Evolutionary conservation across 2,329 filamentous ascomycete genomes (phyloP), one percentile per base, ranked within the genome.

Genomic region (Dissoconium aciculare): DNA sequence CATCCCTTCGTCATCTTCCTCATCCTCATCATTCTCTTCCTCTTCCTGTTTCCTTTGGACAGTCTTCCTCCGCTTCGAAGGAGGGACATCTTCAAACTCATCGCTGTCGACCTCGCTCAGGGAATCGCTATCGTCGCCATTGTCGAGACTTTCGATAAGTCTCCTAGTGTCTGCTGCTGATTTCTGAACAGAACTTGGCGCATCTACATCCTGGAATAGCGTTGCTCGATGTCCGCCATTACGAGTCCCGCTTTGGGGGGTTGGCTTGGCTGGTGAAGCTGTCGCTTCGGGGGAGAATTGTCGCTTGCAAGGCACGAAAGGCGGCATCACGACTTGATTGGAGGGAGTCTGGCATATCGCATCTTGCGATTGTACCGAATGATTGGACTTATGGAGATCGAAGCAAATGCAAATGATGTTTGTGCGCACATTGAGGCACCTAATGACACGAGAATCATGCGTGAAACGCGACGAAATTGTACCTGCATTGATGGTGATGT

Each of bases 301-400:
- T 37, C 74, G 68, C 57, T 83, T 84, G 43, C 74, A 71, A 28
- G 74, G 64, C 11, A 80, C 63, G 41, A 69, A 59, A 14, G 78
- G 76, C 46, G 78, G 74, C 77, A 83, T 83, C 24, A 28, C n/a
- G n/a, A n/a, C n/a, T n/a, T n/a, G n/a, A n/a, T n/a, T n/a, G n/a
- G n/a, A n/a, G n/a, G n/a, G n/a, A n/a, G n/a, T n/a, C n/a, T n/a
- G n/a, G n/a, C n/a, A n/a, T n/a, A n/a, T n/a, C n/a, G n/a, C n/a
- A n/a, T n/a, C n/a, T n/a, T n/a, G n/a, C n/a, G n/a, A n/a, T n/a
- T n/a, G n/a, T n/a, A n/a, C n/a, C n/a, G n/a, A n/a, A n/a, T n/a
- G n/a, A n/a, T n/a, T n/a, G n/a, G n/a, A n/a, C n/a, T n/a, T n/a
- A n/a, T n/a, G n/a, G n/a, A n/a, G n/a, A n/a, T n/a, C n/a, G n/a